These are phyloP conservation scores for Arabidopsis hybrid DNA, from an alignment of 441 rosid genomes.

Conservation along the genomic window DNA sequence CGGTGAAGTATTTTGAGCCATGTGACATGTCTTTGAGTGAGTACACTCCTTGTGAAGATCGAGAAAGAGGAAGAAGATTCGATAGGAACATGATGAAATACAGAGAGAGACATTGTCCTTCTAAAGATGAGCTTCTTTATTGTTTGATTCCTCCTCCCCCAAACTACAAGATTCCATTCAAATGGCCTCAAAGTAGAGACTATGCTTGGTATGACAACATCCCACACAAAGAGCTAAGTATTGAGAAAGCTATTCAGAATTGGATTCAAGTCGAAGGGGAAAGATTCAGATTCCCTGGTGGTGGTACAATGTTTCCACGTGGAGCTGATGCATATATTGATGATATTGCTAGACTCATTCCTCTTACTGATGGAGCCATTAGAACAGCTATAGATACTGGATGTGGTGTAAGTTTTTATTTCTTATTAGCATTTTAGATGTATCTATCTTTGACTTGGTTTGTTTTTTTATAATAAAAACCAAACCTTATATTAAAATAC, in stretches of 20 bases:
- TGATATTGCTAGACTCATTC: constrained; percentile 76
- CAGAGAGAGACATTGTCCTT: constrained; percentile 91
- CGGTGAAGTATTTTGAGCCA: constrained; percentile 53
- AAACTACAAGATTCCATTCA: constrained; percentile 88
- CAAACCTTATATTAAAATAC: constrained; percentile 1
- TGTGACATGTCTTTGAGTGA: constrained; percentile 81
- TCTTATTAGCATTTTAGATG: neutral
- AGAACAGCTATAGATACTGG: constrained; percentile 95
- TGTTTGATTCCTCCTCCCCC: constrained; percentile 96
- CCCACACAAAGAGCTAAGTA: constrained; percentile 92
- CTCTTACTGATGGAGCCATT: constrained; percentile 75
- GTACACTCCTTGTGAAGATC: constrained; percentile 90
- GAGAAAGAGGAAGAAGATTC: constrained; percentile 73
- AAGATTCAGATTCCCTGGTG: constrained; percentile 92
- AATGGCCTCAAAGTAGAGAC: constrained; percentile 97
- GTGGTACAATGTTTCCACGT: constrained; percentile 93
- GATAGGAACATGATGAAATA: constrained; percentile 83
- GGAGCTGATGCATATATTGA: constrained; percentile 97
- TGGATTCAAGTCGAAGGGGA: constrained; percentile 95
- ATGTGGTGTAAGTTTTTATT: constrained; percentile 74
- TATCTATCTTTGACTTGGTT: neutral
- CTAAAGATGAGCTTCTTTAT: constrained; percentile 66
- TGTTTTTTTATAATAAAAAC: neutral
- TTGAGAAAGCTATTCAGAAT: constrained; percentile 95
- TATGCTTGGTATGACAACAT: constrained; percentile 94